These are phyloP conservation scores for Fusarium papillatum DNA, from an alignment of 2,329 filamentous ascomycete genomes.

Conservation along the genomic window DNA sequence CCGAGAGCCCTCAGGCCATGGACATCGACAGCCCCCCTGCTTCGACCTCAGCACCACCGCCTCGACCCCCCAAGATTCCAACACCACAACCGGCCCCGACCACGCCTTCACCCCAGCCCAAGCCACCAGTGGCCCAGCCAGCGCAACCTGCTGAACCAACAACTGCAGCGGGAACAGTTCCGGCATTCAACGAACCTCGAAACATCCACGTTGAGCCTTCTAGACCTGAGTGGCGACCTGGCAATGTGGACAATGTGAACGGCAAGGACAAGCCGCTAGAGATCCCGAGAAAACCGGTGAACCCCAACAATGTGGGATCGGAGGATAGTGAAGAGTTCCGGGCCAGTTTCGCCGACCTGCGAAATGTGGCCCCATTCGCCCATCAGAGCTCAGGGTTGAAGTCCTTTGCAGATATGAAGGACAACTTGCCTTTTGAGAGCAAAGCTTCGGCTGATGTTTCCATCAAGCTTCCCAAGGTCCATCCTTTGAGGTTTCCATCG, in stretches of 20 bases:
- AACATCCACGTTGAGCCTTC: constrained; percentile 71
- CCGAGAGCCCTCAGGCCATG: constrained; percentile 71
- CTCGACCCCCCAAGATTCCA: constrained; percentile 32
- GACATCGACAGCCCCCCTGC: constrained; percentile 70
- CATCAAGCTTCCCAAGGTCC: constrained; percentile 49
- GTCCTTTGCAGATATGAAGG: constrained; percentile 69
- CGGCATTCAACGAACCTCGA: constrained; percentile 51
- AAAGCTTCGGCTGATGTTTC: constrained; percentile 59
- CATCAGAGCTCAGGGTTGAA: constrained; percentile 62
- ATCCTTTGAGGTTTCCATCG: constrained; percentile 59
- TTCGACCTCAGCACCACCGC: constrained; percentile 32
- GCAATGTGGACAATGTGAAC: constrained; percentile 53
- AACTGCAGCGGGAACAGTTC: neutral
- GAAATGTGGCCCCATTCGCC: constrained; percentile 68
- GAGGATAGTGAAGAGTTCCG: constrained; percentile 69
- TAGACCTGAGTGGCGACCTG: constrained; percentile 70
- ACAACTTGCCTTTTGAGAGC: constrained; percentile 70
- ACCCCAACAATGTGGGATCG: constrained; percentile 60
- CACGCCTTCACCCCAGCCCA: constrained; percentile 25
- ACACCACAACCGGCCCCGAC: constrained; percentile 24
- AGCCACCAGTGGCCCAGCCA: constrained; percentile 7
- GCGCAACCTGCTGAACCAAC: neutral
- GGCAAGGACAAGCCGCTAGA: constrained; percentile 37
- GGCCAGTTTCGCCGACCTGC: constrained; percentile 67
- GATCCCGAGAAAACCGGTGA: constrained; percentile 39